These are phyloP conservation scores for Pleurotus tuoliensis DNA, from an alignment of 768 basidiomycete species.

Conservation along the genomic window DNA sequence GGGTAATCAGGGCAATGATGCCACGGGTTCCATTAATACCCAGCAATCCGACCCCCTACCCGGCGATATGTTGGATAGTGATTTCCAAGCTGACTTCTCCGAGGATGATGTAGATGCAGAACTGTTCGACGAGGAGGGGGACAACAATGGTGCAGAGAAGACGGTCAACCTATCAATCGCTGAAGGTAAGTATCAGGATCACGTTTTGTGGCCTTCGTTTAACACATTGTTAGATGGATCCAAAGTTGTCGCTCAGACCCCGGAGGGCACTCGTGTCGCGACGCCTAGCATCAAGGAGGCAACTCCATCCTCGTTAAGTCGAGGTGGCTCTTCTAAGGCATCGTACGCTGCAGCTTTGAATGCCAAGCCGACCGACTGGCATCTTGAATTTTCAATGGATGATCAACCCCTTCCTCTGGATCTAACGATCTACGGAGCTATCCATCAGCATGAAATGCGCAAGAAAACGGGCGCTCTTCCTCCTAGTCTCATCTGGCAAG, in stretches of 20 bases:
- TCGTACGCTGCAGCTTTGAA: conserved; percentile 96
- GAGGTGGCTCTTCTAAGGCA: conserved; percentile 33
- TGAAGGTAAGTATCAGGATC: conserved; percentile 50
- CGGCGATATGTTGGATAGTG: conserved; percentile 62
- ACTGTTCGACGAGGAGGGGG: conserved; percentile 82
- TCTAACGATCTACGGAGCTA: conserved; percentile 93
- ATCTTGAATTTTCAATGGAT: conserved; percentile 93
- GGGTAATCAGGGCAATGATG: neutral
- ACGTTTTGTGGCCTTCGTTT: conserved; percentile 1
- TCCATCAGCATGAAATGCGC: conserved; percentile 85
- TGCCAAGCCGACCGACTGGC: conserved; percentile 92
- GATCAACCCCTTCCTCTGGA: conserved; percentile 81
- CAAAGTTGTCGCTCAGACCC: conserved; percentile 94
- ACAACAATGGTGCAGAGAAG: conserved; percentile 69
- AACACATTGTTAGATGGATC: conserved; percentile 65
- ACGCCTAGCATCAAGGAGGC: conserved; percentile 56
- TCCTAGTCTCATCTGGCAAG: conserved; percentile 81
- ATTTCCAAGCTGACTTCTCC: conserved; percentile 69
- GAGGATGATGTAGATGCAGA: conserved; percentile 89
- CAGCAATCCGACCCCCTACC: conserved; percentile 37
- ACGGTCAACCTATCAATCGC: conserved; percentile 82
- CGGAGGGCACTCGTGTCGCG: conserved; percentile 90
- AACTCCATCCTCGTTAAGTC: conserved; percentile 28
- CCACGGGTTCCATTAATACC: conserved; percentile 14
- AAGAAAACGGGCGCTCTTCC: conserved; percentile 64